Base-by-base conservation (phyloP, 1,284 basidiomycete genomes). In the Phylloporus sp. region DNA sequence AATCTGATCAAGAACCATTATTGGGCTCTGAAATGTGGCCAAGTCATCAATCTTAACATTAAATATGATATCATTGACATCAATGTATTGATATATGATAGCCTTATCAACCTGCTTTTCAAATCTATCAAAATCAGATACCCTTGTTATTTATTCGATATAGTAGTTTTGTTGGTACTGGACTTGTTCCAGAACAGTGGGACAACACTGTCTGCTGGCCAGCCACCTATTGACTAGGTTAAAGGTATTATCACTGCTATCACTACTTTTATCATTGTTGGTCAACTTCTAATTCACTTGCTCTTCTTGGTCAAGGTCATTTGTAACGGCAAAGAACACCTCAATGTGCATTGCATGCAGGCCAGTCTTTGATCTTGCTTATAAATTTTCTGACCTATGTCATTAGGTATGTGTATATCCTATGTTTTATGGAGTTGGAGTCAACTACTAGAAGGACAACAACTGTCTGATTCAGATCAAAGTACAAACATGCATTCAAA, bases 181-280 rank as follows among this genome's bases (percentile, higher is more conserved):
- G 97, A 98, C 59, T 80, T 99, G 49, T 98, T 98, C 80, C 92
- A 96, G 75, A 94, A 95, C 72, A 91, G 98, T 72, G 96, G 95
- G 18, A 87, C 90, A 0, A 76, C 84, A 0, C 84, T 86, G 10
- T 77, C 86, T 18, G 68, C 77, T 5, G 87, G 84, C 50, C 79
- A 88, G 50, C 87, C 93, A 22, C 85, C 84, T 20, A 92, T 93
- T 4, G 96, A 98, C 72, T 99, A 97, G 96, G 95, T 99, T 6
- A 97, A 99, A 80, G 98, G 98, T 72, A 95, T 99, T 18, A 95
- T 97, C 11, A 99, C 99, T 74, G 88, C 98, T 69, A 86, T 96
- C 61, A 98, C 98, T 10, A 89, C 95, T 58, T 67, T 86, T 56
- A 94, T 95, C 65, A 94, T 98, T 66, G 90, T 90, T 77, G 62